These are phyloP conservation scores for Fusarium robinianum DNA, from an alignment of 2,329 filamentous ascomycete species.

Conservation along the genomic window DNA sequence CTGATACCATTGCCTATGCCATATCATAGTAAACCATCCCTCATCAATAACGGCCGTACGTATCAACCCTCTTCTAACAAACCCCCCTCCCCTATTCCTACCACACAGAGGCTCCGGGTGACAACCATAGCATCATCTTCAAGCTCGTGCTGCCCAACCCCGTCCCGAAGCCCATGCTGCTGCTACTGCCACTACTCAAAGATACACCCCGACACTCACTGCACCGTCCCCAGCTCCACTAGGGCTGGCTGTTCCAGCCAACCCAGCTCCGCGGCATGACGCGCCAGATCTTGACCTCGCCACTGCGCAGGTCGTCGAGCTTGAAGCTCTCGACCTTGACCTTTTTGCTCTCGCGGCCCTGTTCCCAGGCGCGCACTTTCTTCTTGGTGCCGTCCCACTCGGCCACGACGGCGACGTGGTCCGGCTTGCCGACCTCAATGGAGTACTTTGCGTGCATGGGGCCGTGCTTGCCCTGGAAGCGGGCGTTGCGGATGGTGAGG, in stretches of 20 bases:
- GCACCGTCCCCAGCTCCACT: conserved; percentile 43
- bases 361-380: conserved; percentile 94
- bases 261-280: conserved; percentile 93
- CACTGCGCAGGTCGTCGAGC: conserved; percentile 86
- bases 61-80: conserved; percentile 11
- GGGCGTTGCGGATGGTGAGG: conserved; percentile 87
- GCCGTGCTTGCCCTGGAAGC: conserved; percentile 93
- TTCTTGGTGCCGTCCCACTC: conserved; percentile 99
- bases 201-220: too few species aligned
- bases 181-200: conserved; percentile 10
- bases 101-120: conserved; percentile 20
- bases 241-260: conserved; percentile 74
- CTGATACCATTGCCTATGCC: conserved; percentile 11
- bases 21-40: too few species aligned
- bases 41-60: conserved; percentile 15
- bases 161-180: conserved; percentile 16
- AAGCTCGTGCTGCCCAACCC: conserved; percentile 16
- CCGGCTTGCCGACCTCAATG: conserved; percentile 82
- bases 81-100: conserved; percentile 14
- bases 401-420: conserved; percentile 87
- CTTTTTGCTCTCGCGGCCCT: conserved; percentile 91
- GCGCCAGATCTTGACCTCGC: conserved; percentile 96
- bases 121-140: conserved; percentile 14
- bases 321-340: conserved; percentile 93
- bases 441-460: conserved; percentile 95